These are phyloP conservation scores for Hymenoscyphus scutula DNA, from an alignment of 2,329 filamentous ascomycete genomes.

Conservation along the genomic window DNA sequence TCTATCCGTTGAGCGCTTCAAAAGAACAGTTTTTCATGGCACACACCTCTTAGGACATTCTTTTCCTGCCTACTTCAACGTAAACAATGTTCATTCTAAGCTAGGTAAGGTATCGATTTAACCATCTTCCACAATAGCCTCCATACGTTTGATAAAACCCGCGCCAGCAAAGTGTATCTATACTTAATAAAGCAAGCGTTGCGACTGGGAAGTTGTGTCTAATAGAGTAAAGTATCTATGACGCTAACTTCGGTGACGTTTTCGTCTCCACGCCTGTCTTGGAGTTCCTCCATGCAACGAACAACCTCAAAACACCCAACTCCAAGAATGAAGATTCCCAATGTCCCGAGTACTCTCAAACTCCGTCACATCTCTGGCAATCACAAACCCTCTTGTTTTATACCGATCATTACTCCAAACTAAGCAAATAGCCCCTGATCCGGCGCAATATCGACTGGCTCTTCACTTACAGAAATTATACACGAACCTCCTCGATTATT, in stretches of 20 bases:
- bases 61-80: no score
- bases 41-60: no score
- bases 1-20: no score
- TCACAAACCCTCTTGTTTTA: constrained; percentile 72
- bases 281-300: neutral
- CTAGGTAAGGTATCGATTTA: no score
- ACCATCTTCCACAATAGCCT: no score
- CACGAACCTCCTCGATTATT: constrained; percentile 72
- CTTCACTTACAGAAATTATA: constrained; percentile 78
- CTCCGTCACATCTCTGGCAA: constrained; percentile 48
- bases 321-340: constrained; percentile 16
- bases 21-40: no score
- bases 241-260: constrained; percentile 8
- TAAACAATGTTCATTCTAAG: no score
- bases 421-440: constrained; percentile 63
- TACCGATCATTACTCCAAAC: constrained; percentile 65
- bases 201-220: neutral
- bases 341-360: constrained; percentile 36
- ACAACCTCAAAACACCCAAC: neutral
- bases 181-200: neutral
- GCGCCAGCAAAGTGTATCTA: no score
- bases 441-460: constrained; percentile 69
- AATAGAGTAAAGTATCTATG: constrained; percentile 1
- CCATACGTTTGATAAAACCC: no score
- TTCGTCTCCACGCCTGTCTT: constrained; percentile 2